Evolutionary conservation across 164 flowering plant species (phyloP).

Genomic region (Magnolia changhungtana): DNA sequence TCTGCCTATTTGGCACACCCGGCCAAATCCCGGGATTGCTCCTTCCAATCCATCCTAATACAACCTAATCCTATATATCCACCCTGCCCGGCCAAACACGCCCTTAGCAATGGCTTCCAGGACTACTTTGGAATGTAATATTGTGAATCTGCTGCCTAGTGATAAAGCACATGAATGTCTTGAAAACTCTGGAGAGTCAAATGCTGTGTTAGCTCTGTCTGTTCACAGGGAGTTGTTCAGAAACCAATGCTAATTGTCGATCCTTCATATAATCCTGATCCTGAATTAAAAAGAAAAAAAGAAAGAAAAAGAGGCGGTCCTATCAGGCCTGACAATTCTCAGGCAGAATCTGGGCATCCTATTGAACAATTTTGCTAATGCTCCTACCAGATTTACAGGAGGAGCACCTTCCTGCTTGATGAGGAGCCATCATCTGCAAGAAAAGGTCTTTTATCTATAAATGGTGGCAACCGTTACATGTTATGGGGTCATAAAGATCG

Average conservation of each 20-base stretch:
- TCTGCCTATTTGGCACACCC: no score
- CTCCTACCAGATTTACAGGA: slow-evolving; percentile 7
- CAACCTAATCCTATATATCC: no score
- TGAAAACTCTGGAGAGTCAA: slow-evolving; percentile 15
- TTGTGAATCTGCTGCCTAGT: slow-evolving; percentile 15
- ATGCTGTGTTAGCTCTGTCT: slow-evolving; percentile 7
- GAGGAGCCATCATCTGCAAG: slow-evolving; percentile 52
- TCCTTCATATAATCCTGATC: slow-evolving; percentile 11
- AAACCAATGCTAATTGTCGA: no score
- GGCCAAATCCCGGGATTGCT: no score
- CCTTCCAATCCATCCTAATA: no score
- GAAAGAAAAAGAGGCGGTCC: slow-evolving; percentile 7
- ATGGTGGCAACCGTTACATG: no score
- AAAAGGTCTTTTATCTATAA: slow-evolving; percentile 24
- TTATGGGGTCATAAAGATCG: no score
- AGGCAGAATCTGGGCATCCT: slow-evolving; percentile 24
- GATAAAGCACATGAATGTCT: slow-evolving; percentile 12
- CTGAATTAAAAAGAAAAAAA: slow-evolving; percentile 10
- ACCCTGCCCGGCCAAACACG: no score
- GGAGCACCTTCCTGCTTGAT: slow-evolving; percentile 76
- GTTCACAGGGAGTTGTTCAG: slow-evolving; percentile 15
- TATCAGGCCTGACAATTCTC: slow-evolving; percentile 9
- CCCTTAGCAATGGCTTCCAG: slow-evolving; percentile 1
- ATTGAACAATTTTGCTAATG: slow-evolving; percentile 48
- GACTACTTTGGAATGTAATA: slow-evolving; percentile 10